Evolutionary conservation across 768 basidiomycete species (phyloP), one percentile per base, ranked within the genome.

Genomic region (Hortiboletus flavorubellus): DNA sequence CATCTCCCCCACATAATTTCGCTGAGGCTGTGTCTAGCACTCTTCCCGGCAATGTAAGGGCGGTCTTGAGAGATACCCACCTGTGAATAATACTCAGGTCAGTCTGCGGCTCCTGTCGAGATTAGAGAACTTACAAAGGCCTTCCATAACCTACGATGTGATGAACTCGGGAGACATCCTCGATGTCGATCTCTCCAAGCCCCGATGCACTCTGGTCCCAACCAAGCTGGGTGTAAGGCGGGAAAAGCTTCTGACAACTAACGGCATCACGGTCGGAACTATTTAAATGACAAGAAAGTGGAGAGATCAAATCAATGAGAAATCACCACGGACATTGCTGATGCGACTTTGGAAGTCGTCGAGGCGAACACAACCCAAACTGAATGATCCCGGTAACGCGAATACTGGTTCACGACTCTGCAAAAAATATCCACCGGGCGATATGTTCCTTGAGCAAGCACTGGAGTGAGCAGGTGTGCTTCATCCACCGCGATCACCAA

Each of bases 331-430:
- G 0, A 58, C 63, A 10, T 30, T 30, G 42, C 3, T 52, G 8
- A 23, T 55, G 52, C 40, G 1, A 61, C 54, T 8, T 45, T 54
- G 5, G 59, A 61, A 3, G 56, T 52, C 1, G 59, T 64, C 1
- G 63, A 64, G 5, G 50, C 59, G 7, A 64, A 64, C 12, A 53
- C 56, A 1, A 54, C 49, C 63, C 63, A 64, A 15, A 61, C 42
- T 0, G 52, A 43, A 33, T 64, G 42, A 3, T 38, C 12, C 5
- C 21, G 2, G 12, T 26, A 1, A n/a, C 54, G 59, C 0, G 63
- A 64, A 44, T 55, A 61, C 4, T 46, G 15, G 9, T 50, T 61
- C 0, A 58, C 43, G 0, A 50, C 38, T 21, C 51, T 53, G 41
- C 49, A 49, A 0, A 63, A 16, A 3, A 56, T 29, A 16, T 64